Percentiles rank a stretch among this genome's conserved stretches.
Conservation (phyloP, 2,329 filamentous ascomycete species). For the Seiridium unicorne region DNA sequence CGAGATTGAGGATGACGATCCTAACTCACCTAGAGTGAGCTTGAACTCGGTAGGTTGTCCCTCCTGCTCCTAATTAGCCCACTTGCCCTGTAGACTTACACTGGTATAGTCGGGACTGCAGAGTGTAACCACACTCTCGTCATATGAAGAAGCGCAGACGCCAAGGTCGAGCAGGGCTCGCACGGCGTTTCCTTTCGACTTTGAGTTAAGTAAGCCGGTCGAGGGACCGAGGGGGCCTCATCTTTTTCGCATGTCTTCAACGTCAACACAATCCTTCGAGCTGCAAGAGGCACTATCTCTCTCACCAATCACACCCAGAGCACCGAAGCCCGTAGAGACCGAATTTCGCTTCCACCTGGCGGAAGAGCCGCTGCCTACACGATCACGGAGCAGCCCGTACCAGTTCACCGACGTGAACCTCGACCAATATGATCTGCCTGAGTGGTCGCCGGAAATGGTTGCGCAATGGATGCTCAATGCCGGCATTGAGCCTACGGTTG, state of each 20-base stretch:
- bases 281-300: conserved; percentile 60
- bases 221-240: conserved; percentile 84
- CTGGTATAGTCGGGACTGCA: conserved; percentile 60
- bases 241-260: conserved; percentile 72
- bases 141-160: conserved; percentile 79
- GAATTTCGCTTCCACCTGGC: conserved; percentile 34
- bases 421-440: conserved; percentile 56
- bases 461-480: conserved; percentile 84
- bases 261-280: conserved; percentile 50
- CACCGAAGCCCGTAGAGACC: conserved; percentile 37
- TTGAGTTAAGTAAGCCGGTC: conserved; percentile 61
- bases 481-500: conserved; percentile 73
- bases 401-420: conserved; percentile 57
- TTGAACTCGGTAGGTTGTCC: conserved; percentile 64
- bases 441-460: conserved; percentile 75
- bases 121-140: conserved; percentile 84
- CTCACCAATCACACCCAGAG: conserved; percentile 71
- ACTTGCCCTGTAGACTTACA: conserved; percentile 3
- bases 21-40: conserved; percentile 64
- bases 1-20: conserved; percentile 55
- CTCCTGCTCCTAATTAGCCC: no score
- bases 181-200: conserved; percentile 59
- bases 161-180: conserved; percentile 66
- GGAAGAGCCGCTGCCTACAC: conserved; percentile 35
- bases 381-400: conserved; percentile 40